Evolutionary conservation across 768 basidiomycete genomes (phyloP).

Genomic region (Mycena belliarum): DNA sequence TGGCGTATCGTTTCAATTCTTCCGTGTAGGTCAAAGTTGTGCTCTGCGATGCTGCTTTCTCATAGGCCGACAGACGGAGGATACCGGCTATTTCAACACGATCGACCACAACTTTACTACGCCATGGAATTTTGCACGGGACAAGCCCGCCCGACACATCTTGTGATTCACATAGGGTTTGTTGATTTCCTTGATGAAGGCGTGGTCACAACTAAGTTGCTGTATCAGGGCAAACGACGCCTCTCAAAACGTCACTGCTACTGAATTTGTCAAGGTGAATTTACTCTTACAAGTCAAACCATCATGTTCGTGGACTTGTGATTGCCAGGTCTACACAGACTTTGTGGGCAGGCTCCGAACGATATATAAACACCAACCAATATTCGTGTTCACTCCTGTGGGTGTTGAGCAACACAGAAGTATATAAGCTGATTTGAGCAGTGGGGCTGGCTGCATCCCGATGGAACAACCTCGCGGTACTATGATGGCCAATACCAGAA

Average conservation of each 20-base stretch:
- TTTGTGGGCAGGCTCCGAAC: constrained; percentile 48
- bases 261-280: constrained; percentile 42
- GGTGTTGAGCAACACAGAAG: constrained; percentile 18
- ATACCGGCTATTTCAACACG: constrained; percentile 54
- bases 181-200: no score
- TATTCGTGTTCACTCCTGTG: constrained; percentile 58
- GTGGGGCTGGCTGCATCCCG: constrained; percentile 61
- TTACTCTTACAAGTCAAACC: neutral
- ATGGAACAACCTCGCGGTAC: constrained; percentile 46
- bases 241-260: constrained; percentile 48
- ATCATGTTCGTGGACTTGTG: neutral
- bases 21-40: constrained; percentile 33
- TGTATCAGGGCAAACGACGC: constrained; percentile 50
- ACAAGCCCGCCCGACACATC: constrained; percentile 49
- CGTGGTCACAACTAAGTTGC: no score
- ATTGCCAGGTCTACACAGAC: constrained; percentile 44
- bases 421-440: constrained; percentile 18
- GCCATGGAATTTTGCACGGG: constrained; percentile 54
- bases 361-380: constrained; percentile 44
- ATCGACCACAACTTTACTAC: constrained; percentile 62
- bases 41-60: neutral
- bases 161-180: constrained; percentile 59
- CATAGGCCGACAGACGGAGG: constrained; percentile 46
- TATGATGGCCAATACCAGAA: constrained; percentile 48
- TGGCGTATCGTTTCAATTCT: constrained; percentile 52